Base-by-base conservation (phyloP, 306 rosid genomes). In the Corylus heterophylla region DNA sequence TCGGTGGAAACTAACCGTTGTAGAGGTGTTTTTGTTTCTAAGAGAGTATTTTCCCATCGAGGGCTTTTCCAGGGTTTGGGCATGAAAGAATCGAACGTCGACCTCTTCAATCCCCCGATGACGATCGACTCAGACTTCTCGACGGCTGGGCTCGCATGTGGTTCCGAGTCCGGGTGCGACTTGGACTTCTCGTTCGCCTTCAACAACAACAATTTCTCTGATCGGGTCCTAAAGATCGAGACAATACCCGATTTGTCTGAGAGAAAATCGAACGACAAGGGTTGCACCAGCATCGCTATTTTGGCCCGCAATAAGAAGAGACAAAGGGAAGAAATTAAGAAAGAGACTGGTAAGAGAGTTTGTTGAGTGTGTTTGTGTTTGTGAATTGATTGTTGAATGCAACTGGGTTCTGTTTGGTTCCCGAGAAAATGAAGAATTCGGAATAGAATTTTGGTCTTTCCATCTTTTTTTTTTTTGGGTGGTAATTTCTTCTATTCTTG, bases 171-270 rank as follows among this genome's bases (percentile, higher is more conserved):
- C 8, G 14, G 56, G 16, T 69, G 74, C 44, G 63, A 78, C 20
- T 61, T 69, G 9, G 80, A 85, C 80, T 89, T 85, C 77, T 67
- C 76, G 11, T 89, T 89, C 66, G 90, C 92, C 22, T 87, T 87
- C 66, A 74, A 85, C 80, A 73, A 87, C 18, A 55, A 25, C 52
- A 86, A 85, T 54, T 89, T 89, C 87, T 87, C 89, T 17, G 84
- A 89, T 69, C 83, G 89, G 66, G 31, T 85, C 37, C 76, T 89
- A 35, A 71, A 42, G 54, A 81, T 85, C 75, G 90, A 87, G 85
- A 82, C 87, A 69, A 5, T 86, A 0, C 73, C 83, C 47, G 86
- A 80, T 66, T 67, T 35, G 47, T 31, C 77, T 2, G 76, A 51
- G 52, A 49, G 29, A 68, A 74, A 76, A 55, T 56, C 83, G 49